A percentile compares a stretch with the other conserved stretches of the same genome.
Evolutionary conservation across 1,284 basidiomycete genomes (phyloP).

Genomic region (Ceratobasidium sp.): DNA sequence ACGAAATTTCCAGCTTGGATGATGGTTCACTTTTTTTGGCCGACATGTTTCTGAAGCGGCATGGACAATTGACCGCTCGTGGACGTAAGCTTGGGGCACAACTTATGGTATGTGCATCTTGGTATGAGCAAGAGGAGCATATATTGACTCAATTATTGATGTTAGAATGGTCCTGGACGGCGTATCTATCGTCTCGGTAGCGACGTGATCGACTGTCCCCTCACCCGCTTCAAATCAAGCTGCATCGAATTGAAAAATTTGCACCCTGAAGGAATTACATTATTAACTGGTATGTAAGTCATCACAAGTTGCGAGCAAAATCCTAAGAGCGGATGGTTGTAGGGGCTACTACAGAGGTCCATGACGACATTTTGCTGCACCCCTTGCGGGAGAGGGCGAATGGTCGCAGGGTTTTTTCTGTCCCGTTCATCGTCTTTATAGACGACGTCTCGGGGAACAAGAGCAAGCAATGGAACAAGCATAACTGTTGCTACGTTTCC

Average conservation of each 20-base stretch:
- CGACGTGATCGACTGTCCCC: background rate
- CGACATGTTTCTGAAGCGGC: slow-evolving; percentile 14
- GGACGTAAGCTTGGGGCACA: background rate
- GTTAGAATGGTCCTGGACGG: background rate
- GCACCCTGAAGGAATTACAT: background rate
- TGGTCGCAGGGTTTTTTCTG: slow-evolving; percentile 19
- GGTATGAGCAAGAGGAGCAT: background rate
- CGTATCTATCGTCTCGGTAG: background rate
- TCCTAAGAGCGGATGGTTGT: background rate
- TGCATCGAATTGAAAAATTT: background rate
- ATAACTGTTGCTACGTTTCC: slow-evolving; percentile 23
- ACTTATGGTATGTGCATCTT: background rate
- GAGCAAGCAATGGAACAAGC: slow-evolving; percentile 38
- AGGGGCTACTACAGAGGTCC: background rate
- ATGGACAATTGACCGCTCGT: background rate
- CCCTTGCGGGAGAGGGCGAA: background rate
- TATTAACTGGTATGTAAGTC: background rate
- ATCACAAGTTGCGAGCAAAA: background rate
- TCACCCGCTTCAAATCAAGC: background rate
- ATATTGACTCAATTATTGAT: background rate
- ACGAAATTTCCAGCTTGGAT: background rate
- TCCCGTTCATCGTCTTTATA: slow-evolving; percentile 28
- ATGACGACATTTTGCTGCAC: background rate
- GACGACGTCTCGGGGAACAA: slow-evolving; percentile 37
- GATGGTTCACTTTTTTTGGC: background rate